These are phyloP conservation scores for Naganishia friedmannii DNA, from an alignment of 768 basidiomycete genomes.

Conservation along the genomic window DNA sequence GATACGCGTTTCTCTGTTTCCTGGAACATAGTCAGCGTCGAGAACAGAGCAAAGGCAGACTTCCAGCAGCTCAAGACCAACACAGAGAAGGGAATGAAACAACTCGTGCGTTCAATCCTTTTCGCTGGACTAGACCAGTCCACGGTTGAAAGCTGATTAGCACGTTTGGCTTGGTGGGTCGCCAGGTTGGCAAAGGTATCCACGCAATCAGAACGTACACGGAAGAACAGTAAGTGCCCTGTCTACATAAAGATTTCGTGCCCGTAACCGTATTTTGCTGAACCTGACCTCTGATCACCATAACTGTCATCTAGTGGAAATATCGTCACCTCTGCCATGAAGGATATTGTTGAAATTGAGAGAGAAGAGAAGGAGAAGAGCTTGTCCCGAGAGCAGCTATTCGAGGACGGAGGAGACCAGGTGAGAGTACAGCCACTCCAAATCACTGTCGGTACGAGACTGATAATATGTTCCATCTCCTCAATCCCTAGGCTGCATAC, in stretches of 20 bases:
- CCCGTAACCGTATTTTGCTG: neutral
- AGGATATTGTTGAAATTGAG: neutral
- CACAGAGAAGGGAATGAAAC: neutral
- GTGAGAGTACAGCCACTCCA: too few species aligned
- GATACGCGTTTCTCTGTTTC: neutral
- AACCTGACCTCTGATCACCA: neutral
- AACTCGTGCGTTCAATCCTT: neutral
- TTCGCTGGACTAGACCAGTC: neutral
- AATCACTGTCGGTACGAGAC: neutral
- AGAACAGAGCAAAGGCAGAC: constrained; percentile 13
- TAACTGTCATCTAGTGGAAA: neutral
- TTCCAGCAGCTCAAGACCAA: constrained; percentile 10
- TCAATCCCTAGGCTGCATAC: neutral
- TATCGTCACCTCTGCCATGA: neutral
- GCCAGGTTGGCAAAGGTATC: neutral
- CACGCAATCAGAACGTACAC: neutral
- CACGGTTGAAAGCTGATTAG: neutral
- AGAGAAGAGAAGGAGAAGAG: too few species aligned
- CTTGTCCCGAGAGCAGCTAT: too few species aligned
- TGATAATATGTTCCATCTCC: neutral
- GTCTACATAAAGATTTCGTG: too few species aligned
- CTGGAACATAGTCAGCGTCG: neutral
- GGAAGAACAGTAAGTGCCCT: neutral
- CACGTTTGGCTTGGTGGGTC: too few species aligned
- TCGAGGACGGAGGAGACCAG: too few species aligned